Base-by-base conservation (phyloP, 2,329 filamentous ascomycete species). In the Mollisiaceae sp. region DNA sequence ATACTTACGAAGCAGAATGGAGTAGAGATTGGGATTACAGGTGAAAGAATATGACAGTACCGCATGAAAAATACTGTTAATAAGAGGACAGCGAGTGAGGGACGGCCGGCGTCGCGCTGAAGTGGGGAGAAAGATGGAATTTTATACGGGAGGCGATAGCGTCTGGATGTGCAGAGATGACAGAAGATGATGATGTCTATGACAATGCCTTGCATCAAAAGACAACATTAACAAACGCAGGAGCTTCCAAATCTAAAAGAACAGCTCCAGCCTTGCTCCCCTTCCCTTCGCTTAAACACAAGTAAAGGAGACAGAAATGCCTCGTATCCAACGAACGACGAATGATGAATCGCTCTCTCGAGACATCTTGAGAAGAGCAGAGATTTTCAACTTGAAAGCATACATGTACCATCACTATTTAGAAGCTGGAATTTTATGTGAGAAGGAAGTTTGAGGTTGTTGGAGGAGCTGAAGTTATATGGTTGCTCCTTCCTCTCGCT, bases 401-500 rank as follows among this genome's bases (percentile, higher is more conserved):
- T 41, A 12, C 12, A 12, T 2, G 8, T 18, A 41, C 38, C 2
- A 9, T n/a, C n/a, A n/a, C n/a, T n/a, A 41, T 41, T 2, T 18
- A 14, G 38, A 41, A 9, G 15, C 15, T 18, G 15, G 18, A n/a
- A 45, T n/a, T 5, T n/a, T 18, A 45, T 45, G 43, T n/a, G n/a
- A 45, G n/a, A 20, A 50, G n/a, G 45, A 22, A 2, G 8, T 5
- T 9, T 22, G 20, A 22, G n/a, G 45, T 50, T 50, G n/a, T 50
- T 24, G 45, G 1, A 11, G 45, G 22, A 50, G 45, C n/a, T 50
- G 45, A 50, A 50, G 45, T 50, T 50, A 50, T 50, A 20, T 24
- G 45, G 45, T 50, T 50, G 45, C 45, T 50, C n/a, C 43, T 22
- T 24, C 22, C n/a, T n/a, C n/a, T 24, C 45, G 45, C 45, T 50